Evolutionary conservation across 805 yeast species (phyloP).

Genomic region (Ogataea populi-albae): DNA sequence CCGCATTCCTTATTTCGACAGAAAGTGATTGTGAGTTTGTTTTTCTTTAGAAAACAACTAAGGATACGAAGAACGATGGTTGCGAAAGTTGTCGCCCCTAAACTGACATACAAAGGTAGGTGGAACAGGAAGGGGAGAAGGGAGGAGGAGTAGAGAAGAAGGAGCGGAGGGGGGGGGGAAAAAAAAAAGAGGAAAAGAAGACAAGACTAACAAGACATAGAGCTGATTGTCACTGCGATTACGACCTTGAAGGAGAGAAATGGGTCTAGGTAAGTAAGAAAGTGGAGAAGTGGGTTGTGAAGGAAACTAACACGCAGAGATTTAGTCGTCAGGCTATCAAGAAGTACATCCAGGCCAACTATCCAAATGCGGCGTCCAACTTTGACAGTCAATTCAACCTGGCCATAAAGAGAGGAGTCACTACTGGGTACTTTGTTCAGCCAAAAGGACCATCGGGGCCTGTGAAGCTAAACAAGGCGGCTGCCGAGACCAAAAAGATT

Average conservation of each 20-base stretch:
- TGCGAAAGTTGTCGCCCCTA: conserved; percentile 33
- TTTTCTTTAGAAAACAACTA: too few species aligned
- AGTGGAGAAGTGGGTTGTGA: background rate
- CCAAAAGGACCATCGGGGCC: conserved; percentile 93
- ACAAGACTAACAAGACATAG: conserved; percentile 32
- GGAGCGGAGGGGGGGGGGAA: background rate
- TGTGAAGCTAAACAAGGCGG: conserved; percentile 58
- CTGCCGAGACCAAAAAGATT: conserved; percentile 24
- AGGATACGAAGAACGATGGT: conserved; percentile 38
- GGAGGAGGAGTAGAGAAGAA: background rate
- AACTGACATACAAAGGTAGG: conserved; percentile 49
- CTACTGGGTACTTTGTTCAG: conserved; percentile 69
- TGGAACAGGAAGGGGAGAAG: conserved; percentile 7
- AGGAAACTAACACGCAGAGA: conserved; percentile 1
- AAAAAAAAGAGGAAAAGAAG: conserved; percentile 1
- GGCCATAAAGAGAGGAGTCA: conserved; percentile 80
- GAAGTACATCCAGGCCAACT: conserved; percentile 70
- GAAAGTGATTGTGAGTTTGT: background rate
- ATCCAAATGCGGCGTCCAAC: conserved; percentile 54
- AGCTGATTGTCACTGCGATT: conserved; percentile 67
- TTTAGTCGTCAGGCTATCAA: conserved; percentile 79
- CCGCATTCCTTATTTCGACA: conserved; percentile 4
- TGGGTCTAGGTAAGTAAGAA: conserved; percentile 60
- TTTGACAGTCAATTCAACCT: conserved; percentile 75
- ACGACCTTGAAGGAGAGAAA: conserved; percentile 71